These are phyloP conservation scores for Terfezia boudieri DNA, from an alignment of 495 filamentous ascomycete species.

Conservation along the genomic window DNA sequence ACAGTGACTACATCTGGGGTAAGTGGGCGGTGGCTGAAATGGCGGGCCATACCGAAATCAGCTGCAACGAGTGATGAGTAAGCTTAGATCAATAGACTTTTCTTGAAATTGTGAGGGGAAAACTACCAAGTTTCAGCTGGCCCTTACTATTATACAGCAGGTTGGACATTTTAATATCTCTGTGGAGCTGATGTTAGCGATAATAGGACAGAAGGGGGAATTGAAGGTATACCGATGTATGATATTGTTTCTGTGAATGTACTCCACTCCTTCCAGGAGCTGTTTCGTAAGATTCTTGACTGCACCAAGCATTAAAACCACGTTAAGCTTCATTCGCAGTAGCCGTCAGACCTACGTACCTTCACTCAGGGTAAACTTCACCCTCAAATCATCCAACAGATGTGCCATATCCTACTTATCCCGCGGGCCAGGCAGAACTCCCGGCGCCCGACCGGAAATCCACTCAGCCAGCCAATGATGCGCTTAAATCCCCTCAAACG, in stretches of 20 bases:
- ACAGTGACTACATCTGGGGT: constrained; percentile 27
- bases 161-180: constrained; percentile 29
- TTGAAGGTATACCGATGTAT: constrained; percentile 22
- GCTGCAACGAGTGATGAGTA: constrained; percentile 14
- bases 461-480: constrained; percentile 27
- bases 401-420: constrained; percentile 24
- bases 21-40: constrained; percentile 22
- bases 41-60: constrained; percentile 28
- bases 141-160: constrained; percentile 25
- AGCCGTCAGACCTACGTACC: constrained; percentile 10
- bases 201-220: background rate
- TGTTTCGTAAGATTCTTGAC: constrained; percentile 28
- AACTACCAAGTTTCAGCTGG: constrained; percentile 24
- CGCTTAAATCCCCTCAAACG: constrained; percentile 17
- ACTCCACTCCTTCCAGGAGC: constrained; percentile 25
- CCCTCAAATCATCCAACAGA: constrained; percentile 24
- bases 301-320: constrained; percentile 3
- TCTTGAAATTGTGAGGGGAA: background rate
- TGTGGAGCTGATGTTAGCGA: constrained; percentile 6
- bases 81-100: background rate
- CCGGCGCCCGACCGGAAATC: constrained; percentile 4
- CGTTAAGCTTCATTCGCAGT: no score
- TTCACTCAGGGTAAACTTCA: constrained; percentile 26
- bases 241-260: constrained; percentile 25
- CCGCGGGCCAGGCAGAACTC: no score